Base-by-base conservation (phyloP, 163 green algal genomes). In the Volvox carteri region DNA sequence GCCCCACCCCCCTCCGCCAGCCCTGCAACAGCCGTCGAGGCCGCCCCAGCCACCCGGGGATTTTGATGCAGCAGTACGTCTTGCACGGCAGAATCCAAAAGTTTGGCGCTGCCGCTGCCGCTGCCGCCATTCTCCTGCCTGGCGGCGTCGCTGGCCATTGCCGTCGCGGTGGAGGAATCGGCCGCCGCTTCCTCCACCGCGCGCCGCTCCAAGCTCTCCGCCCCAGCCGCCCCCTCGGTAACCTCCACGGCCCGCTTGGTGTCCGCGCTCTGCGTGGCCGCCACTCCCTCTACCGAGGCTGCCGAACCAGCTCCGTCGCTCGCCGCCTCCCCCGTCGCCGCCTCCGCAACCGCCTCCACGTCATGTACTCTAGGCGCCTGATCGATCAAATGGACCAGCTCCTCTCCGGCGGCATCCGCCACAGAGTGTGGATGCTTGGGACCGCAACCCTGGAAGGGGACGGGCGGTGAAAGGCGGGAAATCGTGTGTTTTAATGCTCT, bases 351-450 rank as follows among this genome's bases (percentile, higher is more conserved):
- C n/a, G 46, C 35, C 56, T 90, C 74, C 25, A 92, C 28, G 33
- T 92, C 89, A 44, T 92, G 89, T 42, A 92, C 76, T 2, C 89
- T 54, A 25, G 77, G 75, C 2, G 89, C 46, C 33, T 80, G 56
- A 6, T 92, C 89, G 11, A 92, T 28, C 52, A 92, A 68, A 25
- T 85, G 37, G 1, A 39, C 76, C 30, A 92, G 83, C 62, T 87
- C 72, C 52, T 88, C 68, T 12, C 78, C 41, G 1, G 70, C 89
- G 8, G 44, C 58, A 23, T 52, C 44, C 35, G 50, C 19, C 14
- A 80, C 56, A n/a, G 85, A 23, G 7, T 77, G 37, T 42, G 23
- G 25, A 33, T 87, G 19, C 52, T 41, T 33, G 8, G 81, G 19
- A 19, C 30, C 67, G 41, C 46, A 74, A 42, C 70, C 84, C 70